Evolutionary conservation across 805 yeast genomes (phyloP), one percentile per base, ranked within the genome.

Genomic region (Sugiyamaella lignohabitans): DNA sequence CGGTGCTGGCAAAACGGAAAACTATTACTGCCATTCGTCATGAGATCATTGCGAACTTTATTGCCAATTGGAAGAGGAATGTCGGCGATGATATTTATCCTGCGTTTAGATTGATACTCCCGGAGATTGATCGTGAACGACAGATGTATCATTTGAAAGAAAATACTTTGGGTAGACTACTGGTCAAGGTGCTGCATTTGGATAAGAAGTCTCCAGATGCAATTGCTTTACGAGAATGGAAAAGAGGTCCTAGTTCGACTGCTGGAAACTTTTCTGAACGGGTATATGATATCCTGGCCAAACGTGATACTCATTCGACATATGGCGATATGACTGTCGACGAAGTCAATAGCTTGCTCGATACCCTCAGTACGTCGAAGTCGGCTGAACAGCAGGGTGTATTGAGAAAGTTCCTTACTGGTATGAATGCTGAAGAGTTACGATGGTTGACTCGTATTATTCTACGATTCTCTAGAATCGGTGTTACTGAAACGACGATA

Each of bases 51-150:
- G 47, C 56, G 0, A 52, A 55, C 16, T 82, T 79, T 56, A 65
- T 79, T 24, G 58, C 59, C 3, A 59, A 68, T 34, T 82, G 84
- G 83, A 62, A 79, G 32, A 55, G 53, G 14, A 63, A 70, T 1
- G 80, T 81, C 0, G 87, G 87, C 0, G 62, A 70, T 16, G 74
- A 88, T 60, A 71, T 88, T 2, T 80, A 73, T 54, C 89, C 91
- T 0, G 82, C 82, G 1, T 69, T 84, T 14, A 66, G 79, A 27
- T 67, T 88, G 3, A 32, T 40, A 19, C 19, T 24, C 34, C 27
- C 22, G 3, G 73, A 78, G 45, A 69, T 78, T 43, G 95, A 86
- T 54, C 66, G 72, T 18, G 64, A 64, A 21, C 66, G 88, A 5
- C 58, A 67, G 37, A 63, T 73, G 37, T 86, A 80, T 60, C 72